A percentile compares a stretch with the other conserved stretches of the same genome.
phyloP scores from a whole-genome alignment of 176 grass and related monocot genomes.

The Carex kokanica region DNA sequence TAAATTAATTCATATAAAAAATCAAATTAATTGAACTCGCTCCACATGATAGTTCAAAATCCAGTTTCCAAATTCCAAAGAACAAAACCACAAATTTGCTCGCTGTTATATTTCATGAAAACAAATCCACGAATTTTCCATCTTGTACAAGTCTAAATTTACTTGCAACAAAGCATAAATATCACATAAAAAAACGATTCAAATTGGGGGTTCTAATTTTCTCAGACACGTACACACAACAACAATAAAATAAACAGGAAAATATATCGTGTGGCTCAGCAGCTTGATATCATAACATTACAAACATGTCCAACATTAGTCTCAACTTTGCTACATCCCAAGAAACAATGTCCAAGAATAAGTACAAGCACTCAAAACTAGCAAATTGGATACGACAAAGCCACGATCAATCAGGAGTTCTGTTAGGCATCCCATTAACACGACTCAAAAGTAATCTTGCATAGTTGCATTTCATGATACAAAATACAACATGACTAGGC shows the following conservation, averaged over 20 bases:
- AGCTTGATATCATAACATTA: too few species aligned
- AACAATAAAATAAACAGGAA: not conserved
- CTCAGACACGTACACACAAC: not conserved
- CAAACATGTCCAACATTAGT: too few species aligned
- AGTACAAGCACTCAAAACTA: too few species aligned
- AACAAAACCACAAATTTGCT: not conserved
- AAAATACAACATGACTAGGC: constrained; percentile 7
- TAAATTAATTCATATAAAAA: too few species aligned
- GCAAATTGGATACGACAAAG: too few species aligned
- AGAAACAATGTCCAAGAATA: too few species aligned
- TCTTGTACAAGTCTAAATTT: not conserved
- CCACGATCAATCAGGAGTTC: too few species aligned
- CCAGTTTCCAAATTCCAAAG: not conserved
- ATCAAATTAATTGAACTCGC: too few species aligned
- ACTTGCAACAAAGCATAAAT: not conserved
- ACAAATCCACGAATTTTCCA: not conserved
- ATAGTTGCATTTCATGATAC: constrained; percentile 1
- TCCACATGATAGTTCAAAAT: not conserved
- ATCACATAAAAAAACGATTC: not conserved
- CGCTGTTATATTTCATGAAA: not conserved
- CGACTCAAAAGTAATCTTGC: not conserved
- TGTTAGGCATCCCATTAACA: not conserved
- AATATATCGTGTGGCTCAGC: not conserved
- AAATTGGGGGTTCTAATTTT: not conserved
- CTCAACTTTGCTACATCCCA: too few species aligned